phyloP scores from a whole-genome alignment of 768 basidiomycete genomes.

The Phanerodontia chrysosporium region DNA sequence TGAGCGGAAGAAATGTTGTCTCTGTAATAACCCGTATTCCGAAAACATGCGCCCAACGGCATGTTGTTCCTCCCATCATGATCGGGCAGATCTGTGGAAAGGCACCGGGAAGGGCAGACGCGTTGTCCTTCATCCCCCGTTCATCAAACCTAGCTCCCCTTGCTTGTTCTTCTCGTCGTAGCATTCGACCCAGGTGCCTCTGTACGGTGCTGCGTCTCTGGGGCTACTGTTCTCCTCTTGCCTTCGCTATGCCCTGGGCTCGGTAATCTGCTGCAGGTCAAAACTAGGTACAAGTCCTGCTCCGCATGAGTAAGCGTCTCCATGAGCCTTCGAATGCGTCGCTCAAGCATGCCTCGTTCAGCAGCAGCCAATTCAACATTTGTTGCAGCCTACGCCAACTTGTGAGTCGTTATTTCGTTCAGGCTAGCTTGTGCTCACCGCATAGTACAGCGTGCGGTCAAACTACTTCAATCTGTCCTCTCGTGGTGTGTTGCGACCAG shows the following conservation, averaged over 20 bases:
- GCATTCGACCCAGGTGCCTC: neutral
- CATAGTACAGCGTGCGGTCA: constrained; percentile 5
- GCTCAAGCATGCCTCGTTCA: too few relatives aligned
- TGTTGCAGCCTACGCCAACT: neutral
- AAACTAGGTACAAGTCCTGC: neutral
- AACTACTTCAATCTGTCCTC: constrained; percentile 15
- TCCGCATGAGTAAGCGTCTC: neutral
- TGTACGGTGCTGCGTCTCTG: neutral
- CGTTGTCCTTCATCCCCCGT: neutral
- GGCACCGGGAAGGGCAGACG: neutral
- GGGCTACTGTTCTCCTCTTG: neutral
- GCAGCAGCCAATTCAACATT: too few relatives aligned
- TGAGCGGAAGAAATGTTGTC: too few relatives aligned
- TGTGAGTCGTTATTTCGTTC: neutral
- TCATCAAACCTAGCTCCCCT: neutral
- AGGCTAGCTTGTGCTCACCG: too few relatives aligned
- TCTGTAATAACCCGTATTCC: too few relatives aligned
- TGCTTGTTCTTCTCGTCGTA: neutral
- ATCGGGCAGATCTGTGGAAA: neutral
- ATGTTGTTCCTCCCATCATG: neutral
- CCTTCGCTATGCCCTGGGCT: neutral
- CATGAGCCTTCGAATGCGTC: too few relatives aligned
- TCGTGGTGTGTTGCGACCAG: constrained; percentile 12
- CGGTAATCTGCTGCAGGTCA: neutral
- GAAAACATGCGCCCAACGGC: neutral